Evolutionary conservation across 306 rosid genomes (phyloP).

Genomic region (cucumber (Cucumis sativus)): Cucumber_9930_V3 NC_026658.2:710001-710500

Average conservation of each 20-base stretch:
- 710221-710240: constrained; percentile 27
- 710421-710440: constrained; percentile 91
- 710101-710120: constrained; percentile 94
- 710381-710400: constrained; percentile 90
- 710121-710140: constrained; percentile 96
- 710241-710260: constrained; percentile 99
- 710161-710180: constrained; percentile 57
- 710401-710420: constrained; percentile 96
- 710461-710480: constrained; percentile 87
- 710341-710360: constrained; percentile 6
- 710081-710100: constrained; percentile 92
- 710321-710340: constrained; percentile 8
- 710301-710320: background rate
- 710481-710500: constrained; percentile 6
- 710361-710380: constrained; percentile 2
- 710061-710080: constrained; percentile 94
- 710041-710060: constrained; percentile 97
- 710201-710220: background rate
- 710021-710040: constrained; percentile 36
- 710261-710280: constrained; percentile 88
- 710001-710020: background rate
- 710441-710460: constrained; percentile 76
- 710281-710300: constrained; percentile 52
- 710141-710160: constrained; percentile 86
- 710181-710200: constrained; percentile 17